Evolutionary conservation across 2,329 filamentous ascomycete species (phyloP).

Genomic region (Neobulgaria alba): DNA sequence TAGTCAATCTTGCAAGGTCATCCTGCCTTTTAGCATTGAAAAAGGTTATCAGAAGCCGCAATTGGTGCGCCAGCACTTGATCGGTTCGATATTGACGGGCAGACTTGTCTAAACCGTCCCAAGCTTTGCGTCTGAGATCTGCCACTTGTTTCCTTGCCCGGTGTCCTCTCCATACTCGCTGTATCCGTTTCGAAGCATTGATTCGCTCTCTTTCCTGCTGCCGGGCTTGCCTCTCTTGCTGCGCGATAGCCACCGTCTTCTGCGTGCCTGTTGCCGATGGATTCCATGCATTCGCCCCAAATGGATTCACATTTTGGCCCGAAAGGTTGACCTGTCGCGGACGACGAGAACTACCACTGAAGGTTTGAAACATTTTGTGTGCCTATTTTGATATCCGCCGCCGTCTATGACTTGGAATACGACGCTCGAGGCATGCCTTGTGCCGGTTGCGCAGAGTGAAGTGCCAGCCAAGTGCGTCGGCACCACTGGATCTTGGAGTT

Average conservation of each 20-base stretch:
- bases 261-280: constrained; percentile 56
- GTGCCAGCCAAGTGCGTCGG: too few species aligned
- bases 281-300: constrained; percentile 49
- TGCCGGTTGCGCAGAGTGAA: too few species aligned
- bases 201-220: constrained; percentile 73
- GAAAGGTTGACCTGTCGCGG: constrained; percentile 91
- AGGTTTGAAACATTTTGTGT: constrained; percentile 74
- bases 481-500: too few species aligned
- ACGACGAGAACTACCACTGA: constrained; percentile 78
- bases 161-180: constrained; percentile 77
- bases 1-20: constrained; percentile 41
- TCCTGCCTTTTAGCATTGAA: constrained; percentile 37
- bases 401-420: constrained; percentile 13
- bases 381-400: constrained; percentile 12
- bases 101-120: constrained; percentile 51
- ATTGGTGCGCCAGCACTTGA: constrained; percentile 32
- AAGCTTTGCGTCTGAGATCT: constrained; percentile 46
- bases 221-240: constrained; percentile 73
- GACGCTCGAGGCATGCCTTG: constrained; percentile 18
- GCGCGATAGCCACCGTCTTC: constrained; percentile 73
- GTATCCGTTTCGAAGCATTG: constrained; percentile 65
- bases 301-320: constrained; percentile 74
- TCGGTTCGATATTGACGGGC: constrained; percentile 21
- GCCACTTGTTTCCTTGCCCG: constrained; percentile 50
- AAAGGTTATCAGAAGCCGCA: constrained; percentile 41